These are phyloP conservation scores for Meira miltonrushii DNA, from an alignment of 1,284 basidiomycete genomes.

Conservation along the genomic window DNA sequence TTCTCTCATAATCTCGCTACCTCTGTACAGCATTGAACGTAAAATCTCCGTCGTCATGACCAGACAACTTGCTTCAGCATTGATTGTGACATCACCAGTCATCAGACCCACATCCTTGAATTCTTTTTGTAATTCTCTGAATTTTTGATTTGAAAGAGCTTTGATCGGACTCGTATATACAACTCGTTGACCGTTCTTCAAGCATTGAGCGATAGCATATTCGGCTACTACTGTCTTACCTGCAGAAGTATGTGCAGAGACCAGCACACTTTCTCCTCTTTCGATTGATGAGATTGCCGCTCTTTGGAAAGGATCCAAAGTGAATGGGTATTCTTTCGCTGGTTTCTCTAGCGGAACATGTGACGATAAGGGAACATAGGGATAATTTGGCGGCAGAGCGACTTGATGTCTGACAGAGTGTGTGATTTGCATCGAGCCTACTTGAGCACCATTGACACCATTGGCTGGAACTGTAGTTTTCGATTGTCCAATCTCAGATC, in stretches of 20 bases:
- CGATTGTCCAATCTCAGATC: constrained; percentile 8
- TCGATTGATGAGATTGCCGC: constrained; percentile 93
- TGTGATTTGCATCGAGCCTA: constrained; percentile 30
- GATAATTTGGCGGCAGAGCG: constrained; percentile 84
- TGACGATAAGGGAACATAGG: constrained; percentile 82
- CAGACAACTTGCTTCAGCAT: constrained; percentile 89
- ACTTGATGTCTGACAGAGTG: constrained; percentile 78
- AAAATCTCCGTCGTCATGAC: constrained; percentile 99
- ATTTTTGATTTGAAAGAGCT: constrained; percentile 69
- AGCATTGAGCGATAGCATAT: constrained; percentile 95
- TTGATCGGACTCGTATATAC: constrained; percentile 99
- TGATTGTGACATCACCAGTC: constrained; percentile 99
- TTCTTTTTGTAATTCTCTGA: constrained; percentile 91
- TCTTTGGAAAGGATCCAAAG: constrained; percentile 93
- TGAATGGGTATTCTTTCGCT: constrained; percentile 88
- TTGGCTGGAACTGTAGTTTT: constrained; percentile 3
- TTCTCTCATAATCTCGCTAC: constrained; percentile 98
- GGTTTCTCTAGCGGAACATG: constrained; percentile 89
- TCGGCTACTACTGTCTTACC: constrained; percentile 99
- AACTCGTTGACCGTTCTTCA: constrained; percentile 85
- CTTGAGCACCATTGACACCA: not conserved
- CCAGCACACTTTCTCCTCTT: constrained; percentile 91
- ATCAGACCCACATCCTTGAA: constrained; percentile 98
- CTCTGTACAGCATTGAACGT: constrained; percentile 96
- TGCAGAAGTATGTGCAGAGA: constrained; percentile 97